Percentiles rank a stretch among this genome's conserved stretches.
Evolutionary conservation across 768 basidiomycete genomes (phyloP).

Genomic region (Gymnopilus dilepis): DNA sequence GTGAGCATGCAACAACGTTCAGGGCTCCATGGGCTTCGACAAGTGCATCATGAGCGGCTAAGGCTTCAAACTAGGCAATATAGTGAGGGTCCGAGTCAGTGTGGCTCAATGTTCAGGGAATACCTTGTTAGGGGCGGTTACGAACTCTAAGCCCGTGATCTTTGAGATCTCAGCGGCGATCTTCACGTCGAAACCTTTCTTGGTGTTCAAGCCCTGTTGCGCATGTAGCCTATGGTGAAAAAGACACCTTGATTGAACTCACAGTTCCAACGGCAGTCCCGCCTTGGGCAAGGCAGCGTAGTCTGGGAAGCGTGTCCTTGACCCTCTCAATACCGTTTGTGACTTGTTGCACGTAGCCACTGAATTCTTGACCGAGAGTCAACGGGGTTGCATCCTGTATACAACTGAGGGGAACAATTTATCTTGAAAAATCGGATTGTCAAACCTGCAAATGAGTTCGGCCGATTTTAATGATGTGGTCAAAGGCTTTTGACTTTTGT

Average conservation of each 20-base stretch:
- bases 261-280: conserved; percentile 99
- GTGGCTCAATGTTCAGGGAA: neutral
- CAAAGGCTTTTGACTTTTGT: conserved; percentile 82
- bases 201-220: conserved; percentile 91
- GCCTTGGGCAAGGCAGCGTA: conserved; percentile 93
- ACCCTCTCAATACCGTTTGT: conserved; percentile 89
- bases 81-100: neutral
- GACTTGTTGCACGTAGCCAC: conserved; percentile 95
- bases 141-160: conserved; percentile 88
- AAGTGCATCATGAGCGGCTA: conserved; percentile 97
- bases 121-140: conserved; percentile 98
- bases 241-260: conserved; percentile 34
- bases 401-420: conserved; percentile 13
- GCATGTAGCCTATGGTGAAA: conserved; percentile 12
- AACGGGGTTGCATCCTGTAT: conserved; percentile 93
- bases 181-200: conserved; percentile 94
- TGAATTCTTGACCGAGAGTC: conserved; percentile 98
- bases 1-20: conserved; percentile 93
- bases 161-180: conserved; percentile 91
- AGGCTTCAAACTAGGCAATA: conserved; percentile 83
- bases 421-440: neutral
- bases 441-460: conserved; percentile 90
- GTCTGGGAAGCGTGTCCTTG: conserved; percentile 79
- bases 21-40: conserved; percentile 97
- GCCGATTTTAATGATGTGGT: conserved; percentile 96